These are phyloP conservation scores for Murraya paniculata DNA, from an alignment of 345 rosid genomes.

Conservation along the genomic window DNA sequence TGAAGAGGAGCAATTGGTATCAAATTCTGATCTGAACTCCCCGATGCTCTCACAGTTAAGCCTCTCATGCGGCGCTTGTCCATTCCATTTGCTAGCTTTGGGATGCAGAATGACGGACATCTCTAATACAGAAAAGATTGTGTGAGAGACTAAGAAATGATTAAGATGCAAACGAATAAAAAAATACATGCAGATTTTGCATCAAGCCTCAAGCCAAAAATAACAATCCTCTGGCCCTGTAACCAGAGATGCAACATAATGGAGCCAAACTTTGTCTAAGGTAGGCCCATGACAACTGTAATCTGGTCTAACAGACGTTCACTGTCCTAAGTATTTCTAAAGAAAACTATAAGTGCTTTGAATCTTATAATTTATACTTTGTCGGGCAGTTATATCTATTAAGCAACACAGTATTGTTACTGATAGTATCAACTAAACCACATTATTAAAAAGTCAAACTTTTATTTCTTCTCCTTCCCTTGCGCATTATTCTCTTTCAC, in stretches of 20 bases:
- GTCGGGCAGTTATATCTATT: not conserved
- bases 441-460: not conserved
- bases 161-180: not conserved
- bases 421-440: not conserved
- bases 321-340: not conserved
- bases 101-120: conserved; percentile 41
- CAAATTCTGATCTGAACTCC: conserved; percentile 38
- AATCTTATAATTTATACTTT: not conserved
- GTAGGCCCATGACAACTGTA: not conserved
- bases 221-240: not conserved
- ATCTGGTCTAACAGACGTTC: not conserved
- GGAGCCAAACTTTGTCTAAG: not conserved
- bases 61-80: conserved; percentile 46
- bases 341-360: not conserved
- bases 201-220: not conserved
- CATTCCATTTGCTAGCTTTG: conserved; percentile 41
- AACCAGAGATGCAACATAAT: not conserved
- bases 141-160: not conserved
- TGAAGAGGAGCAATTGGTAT: conserved; percentile 70
- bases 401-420: not conserved
- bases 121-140: conserved; percentile 41
- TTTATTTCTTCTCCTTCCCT: not conserved
- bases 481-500: not conserved
- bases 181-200: not conserved
- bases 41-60: conserved; percentile 56